Conservation (phyloP, 768 basidiomycete genomes). For the Cubamyces lactineus region DNA sequence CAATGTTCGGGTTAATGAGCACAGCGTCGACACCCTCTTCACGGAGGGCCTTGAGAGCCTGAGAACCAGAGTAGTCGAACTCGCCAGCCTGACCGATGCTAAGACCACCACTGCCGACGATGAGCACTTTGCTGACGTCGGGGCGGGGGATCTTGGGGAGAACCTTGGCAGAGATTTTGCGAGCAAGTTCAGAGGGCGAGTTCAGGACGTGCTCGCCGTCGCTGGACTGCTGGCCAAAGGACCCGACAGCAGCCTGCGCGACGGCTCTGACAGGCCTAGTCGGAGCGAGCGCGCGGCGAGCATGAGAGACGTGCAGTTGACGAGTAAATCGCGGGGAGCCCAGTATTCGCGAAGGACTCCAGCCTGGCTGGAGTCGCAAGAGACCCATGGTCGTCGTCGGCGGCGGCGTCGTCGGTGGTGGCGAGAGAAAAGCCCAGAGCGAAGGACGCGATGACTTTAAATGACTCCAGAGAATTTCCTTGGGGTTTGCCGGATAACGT, state of each 20-base stretch:
- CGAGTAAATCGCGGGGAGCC: slow-evolving; percentile 26
- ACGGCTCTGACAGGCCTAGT: slow-evolving; percentile 63
- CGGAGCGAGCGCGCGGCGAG: slow-evolving; percentile 42
- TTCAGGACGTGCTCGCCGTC: slow-evolving; percentile 74
- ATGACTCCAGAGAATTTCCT: slow-evolving; percentile 17
- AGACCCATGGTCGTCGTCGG: slow-evolving; percentile 28
- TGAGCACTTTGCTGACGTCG: slow-evolving; percentile 91
- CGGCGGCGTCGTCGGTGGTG: slow-evolving; percentile 23
- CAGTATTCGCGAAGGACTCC: slow-evolving; percentile 22
- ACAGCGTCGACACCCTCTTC: slow-evolving; percentile 95
- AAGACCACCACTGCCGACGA: slow-evolving; percentile 95
- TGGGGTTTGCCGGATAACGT: slow-evolving; percentile 9
- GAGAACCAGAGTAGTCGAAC: slow-evolving; percentile 99
- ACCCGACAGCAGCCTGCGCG: slow-evolving; percentile 76
- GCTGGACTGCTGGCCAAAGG: slow-evolving; percentile 48
- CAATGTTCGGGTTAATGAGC: slow-evolving; percentile 98
- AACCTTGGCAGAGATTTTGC: slow-evolving; percentile 91
- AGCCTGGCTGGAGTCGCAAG: slow-evolving; percentile 27
- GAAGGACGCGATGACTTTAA: slow-evolving; percentile 1
- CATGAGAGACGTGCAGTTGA: slow-evolving; percentile 51
- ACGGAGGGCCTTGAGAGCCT: slow-evolving; percentile 95
- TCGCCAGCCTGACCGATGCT: slow-evolving; percentile 99
- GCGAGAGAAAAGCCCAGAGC: slow-evolving; percentile 7
- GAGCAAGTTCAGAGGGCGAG: slow-evolving; percentile 93
- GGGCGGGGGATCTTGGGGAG: slow-evolving; percentile 90